Percentiles rank a stretch among this genome's conserved stretches.
Conservation (phyloP, 2,329 filamentous ascomycete species). For the Calycina herbarum region DNA sequence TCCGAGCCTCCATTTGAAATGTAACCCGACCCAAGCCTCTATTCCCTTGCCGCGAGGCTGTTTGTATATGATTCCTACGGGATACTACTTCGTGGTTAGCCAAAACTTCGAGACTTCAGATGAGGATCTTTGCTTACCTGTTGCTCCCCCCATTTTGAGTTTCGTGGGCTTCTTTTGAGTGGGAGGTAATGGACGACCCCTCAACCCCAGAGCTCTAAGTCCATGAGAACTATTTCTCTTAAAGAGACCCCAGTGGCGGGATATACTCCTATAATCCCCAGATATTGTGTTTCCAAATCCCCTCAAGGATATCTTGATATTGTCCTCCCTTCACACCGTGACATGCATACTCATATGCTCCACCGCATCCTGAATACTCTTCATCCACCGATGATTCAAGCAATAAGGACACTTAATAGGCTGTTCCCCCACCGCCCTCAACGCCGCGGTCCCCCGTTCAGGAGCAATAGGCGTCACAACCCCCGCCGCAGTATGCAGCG, state of each 20-base stretch:
- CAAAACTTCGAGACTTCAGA: neutral
- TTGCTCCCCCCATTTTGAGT: neutral
- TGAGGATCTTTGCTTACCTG: neutral
- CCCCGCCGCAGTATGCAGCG: conserved; percentile 31
- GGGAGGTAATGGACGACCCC: neutral
- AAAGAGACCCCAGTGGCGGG: neutral
- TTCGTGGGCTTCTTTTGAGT: neutral
- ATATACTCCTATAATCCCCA: neutral
- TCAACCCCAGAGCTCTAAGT: neutral
- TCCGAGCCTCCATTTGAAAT: too few species aligned
- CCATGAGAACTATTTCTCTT: neutral
- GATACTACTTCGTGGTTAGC: neutral
- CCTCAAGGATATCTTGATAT: neutral
- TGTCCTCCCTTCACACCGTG: conserved; percentile 25
- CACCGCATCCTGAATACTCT: conserved; percentile 37
- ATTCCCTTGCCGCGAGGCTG: neutral
- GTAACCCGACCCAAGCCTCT: neutral
- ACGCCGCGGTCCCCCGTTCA: conserved; percentile 23
- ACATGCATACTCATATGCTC: conserved; percentile 40
- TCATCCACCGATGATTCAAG: conserved; percentile 37
- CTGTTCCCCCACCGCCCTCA: conserved; percentile 31
- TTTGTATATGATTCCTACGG: neutral
- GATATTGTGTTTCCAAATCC: neutral
- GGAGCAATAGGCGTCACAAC: conserved; percentile 33
- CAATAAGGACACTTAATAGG: conserved; percentile 38